These are phyloP conservation scores for Takashimella koratensis DNA, from an alignment of 1,284 basidiomycete genomes.

Conservation along the genomic window DNA sequence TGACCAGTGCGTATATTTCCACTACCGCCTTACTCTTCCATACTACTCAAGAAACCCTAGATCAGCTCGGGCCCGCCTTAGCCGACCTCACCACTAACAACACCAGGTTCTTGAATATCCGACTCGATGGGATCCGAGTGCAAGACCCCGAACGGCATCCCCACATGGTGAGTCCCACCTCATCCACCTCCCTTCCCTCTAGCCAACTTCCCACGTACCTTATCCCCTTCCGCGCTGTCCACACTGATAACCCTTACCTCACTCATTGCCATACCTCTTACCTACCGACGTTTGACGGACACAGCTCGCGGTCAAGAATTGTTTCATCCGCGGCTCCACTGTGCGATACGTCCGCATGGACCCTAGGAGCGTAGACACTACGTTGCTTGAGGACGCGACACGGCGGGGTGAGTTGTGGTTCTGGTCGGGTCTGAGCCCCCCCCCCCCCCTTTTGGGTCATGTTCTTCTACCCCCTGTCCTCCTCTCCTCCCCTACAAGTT, in stretches of 20 bases:
- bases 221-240: background rate
- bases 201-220: background rate
- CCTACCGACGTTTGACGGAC: background rate
- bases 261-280: background rate
- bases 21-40: background rate
- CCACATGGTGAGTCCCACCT: conserved; percentile 72
- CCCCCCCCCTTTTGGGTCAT: no score
- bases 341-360: conserved; percentile 96
- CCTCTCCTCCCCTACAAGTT: background rate
- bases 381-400: conserved; percentile 94
- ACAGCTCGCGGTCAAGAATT: conserved; percentile 98
- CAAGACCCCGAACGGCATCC: conserved; percentile 90
- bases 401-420: conserved; percentile 76
- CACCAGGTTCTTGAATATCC: conserved; percentile 96
- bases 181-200: background rate
- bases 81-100: no score
- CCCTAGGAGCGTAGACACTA: conserved; percentile 89
- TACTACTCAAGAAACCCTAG: no score
- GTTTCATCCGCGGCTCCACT: conserved; percentile 97
- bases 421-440: no score
- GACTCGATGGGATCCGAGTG: conserved; percentile 89
- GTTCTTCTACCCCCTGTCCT: background rate
- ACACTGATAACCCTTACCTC: conserved; percentile 9
- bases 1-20: conserved; percentile 75
- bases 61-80: no score